Percentiles rank a stretch among this genome's conserved stretches.
Conservation (phyloP, 2,329 filamentous ascomycete genomes). For the Arthrinium phaeospermum region DNA sequence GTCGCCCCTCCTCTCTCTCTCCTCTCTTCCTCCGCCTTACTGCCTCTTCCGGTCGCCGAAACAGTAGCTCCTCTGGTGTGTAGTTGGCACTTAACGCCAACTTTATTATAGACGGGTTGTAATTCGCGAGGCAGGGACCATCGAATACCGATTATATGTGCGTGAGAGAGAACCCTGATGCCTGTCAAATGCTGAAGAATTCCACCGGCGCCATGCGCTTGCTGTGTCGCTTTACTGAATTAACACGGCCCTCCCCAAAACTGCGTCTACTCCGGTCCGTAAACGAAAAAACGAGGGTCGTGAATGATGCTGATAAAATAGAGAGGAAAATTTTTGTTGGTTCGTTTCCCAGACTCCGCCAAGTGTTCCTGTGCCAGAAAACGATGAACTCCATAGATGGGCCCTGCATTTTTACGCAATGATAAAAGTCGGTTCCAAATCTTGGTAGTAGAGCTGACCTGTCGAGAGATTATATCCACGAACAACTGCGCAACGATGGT, state of each 20-base stretch:
- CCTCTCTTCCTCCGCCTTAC: slow-evolving; percentile 5
- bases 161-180: slow-evolving; percentile 31
- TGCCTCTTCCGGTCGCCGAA: neutral
- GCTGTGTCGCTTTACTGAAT: slow-evolving; percentile 41
- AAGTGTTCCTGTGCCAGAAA: slow-evolving; percentile 23
- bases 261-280: slow-evolving; percentile 36
- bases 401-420: slow-evolving; percentile 17
- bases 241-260: slow-evolving; percentile 33
- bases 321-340: slow-evolving; percentile 22
- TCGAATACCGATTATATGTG: slow-evolving; percentile 26
- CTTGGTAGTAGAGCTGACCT: slow-evolving; percentile 15
- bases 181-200: slow-evolving; percentile 36
- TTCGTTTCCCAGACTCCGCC: slow-evolving; percentile 34
- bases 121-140: slow-evolving; percentile 33
- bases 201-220: slow-evolving; percentile 37
- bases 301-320: slow-evolving; percentile 34
- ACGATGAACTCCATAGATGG: slow-evolving; percentile 20
- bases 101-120: slow-evolving; percentile 15
- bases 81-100: neutral
- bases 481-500: slow-evolving; percentile 10
- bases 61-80: slow-evolving; percentile 10
- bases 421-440: slow-evolving; percentile 14
- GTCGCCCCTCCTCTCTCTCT: neutral
- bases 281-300: slow-evolving; percentile 41
- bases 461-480: slow-evolving; percentile 14